Base-by-base conservation (phyloP, 768 basidiomycete species). In the Nidularia sp. region DNA sequence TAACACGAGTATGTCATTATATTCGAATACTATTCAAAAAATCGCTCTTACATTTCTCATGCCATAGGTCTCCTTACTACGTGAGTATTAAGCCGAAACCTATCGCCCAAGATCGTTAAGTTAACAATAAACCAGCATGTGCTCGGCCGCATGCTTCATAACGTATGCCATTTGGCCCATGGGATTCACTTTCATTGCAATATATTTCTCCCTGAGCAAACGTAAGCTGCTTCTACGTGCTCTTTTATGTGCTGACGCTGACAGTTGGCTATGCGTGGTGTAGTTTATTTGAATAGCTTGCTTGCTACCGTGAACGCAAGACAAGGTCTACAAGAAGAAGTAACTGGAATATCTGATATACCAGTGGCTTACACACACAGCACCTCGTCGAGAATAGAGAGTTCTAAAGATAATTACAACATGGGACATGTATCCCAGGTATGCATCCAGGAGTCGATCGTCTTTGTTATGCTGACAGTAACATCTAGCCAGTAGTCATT, bases 141-240 rank as follows among this genome's bases (percentile, higher is more conserved):
- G 55, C 59, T 70, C 62, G 50, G 61, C 42, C 15, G 60, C 61
- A 5, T 67, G 63, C 50, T 64, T 69, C 29, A 57, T 65, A 51
- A 73, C 66, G 4, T 75, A 72, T 55, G 60, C 66, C 3, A 56
- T 70, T 10, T 76, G 78, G 75, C 79, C 77, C 4, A 51, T 64
- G 8, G 70, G 73, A 32, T 74, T 73, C 56, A 66, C 72, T n/a
- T 77, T 74, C 62, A 65, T 76, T 50, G 74, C 64, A 3, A 69
- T 79, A 47, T 78, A 76, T 55, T 70, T 78, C 52, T 66, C 65
- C 42, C 65, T 79, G 10, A 73, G 73, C 58, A 78, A 79, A 61
- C 50, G 77, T 78, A 34, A 59, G 48, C 22, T 10, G 70, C 55
- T 22, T 31, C n/a, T 18, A 34, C 36, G 4, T 25, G 6, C 13